Conservation (phyloP, 2,329 filamentous ascomycete genomes). For the Zasmidium cellare region DNA sequence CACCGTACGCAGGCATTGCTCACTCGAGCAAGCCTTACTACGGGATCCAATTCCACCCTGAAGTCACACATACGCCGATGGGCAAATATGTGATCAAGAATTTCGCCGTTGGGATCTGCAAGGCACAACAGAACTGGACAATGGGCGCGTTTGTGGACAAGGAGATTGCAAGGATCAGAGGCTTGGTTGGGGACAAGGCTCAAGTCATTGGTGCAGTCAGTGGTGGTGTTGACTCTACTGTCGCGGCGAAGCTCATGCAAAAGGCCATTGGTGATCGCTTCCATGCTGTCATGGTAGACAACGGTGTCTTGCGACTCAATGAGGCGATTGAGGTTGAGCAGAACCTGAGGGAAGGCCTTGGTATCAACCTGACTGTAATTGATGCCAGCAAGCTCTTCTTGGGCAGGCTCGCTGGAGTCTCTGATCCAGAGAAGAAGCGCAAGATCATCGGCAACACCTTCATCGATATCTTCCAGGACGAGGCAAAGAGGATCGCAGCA, state of each 20-base stretch:
- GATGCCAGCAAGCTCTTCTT: slow-evolving; percentile 79
- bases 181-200: slow-evolving; percentile 75
- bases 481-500: slow-evolving; percentile 73
- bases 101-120: slow-evolving; percentile 82
- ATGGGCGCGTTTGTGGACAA: slow-evolving; percentile 82
- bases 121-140: slow-evolving; percentile 73
- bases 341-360: slow-evolving; percentile 74
- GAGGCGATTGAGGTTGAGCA: slow-evolving; percentile 81
- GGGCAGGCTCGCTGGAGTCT: slow-evolving; percentile 70
- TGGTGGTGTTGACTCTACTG: slow-evolving; percentile 87
- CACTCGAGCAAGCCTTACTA: slow-evolving; percentile 70
- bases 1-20: slow-evolving; percentile 77
- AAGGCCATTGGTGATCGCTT: slow-evolving; percentile 85
- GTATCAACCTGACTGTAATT: slow-evolving; percentile 86
- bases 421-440: slow-evolving; percentile 79
- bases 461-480: slow-evolving; percentile 80
- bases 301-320: slow-evolving; percentile 80
- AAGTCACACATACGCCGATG: slow-evolving; percentile 71
- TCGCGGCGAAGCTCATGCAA: slow-evolving; percentile 81
- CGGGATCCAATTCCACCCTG: slow-evolving; percentile 87
- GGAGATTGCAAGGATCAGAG: slow-evolving; percentile 77
- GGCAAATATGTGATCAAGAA: slow-evolving; percentile 75
- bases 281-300: slow-evolving; percentile 82
- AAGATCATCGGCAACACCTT: slow-evolving; percentile 86
- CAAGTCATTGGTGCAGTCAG: slow-evolving; percentile 80